Conservation (phyloP, 352 stramenopile species). For the Pseudoperonospora humuli region DNA sequence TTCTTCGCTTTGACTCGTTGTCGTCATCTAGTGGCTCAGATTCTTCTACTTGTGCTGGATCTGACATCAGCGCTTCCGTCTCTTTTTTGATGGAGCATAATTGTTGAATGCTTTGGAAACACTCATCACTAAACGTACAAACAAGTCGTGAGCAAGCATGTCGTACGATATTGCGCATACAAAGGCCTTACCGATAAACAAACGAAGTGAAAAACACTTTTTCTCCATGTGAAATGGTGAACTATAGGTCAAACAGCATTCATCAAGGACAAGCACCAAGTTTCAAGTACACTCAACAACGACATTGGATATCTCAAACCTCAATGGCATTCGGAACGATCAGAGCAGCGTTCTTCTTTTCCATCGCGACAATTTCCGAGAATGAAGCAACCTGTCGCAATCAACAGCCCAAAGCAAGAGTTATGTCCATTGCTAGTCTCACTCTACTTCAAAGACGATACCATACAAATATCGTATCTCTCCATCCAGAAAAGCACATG, state of each 20-base stretch:
- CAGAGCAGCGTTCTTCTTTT: slow-evolving; percentile 82
- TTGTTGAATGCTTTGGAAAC: slow-evolving; percentile 70
- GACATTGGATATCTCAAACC: slow-evolving; percentile 22
- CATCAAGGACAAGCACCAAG: background rate
- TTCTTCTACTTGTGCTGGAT: slow-evolving; percentile 7
- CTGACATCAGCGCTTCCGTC: slow-evolving; percentile 45
- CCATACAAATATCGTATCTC: slow-evolving; percentile 72
- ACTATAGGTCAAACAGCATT: slow-evolving; percentile 21
- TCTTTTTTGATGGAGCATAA: slow-evolving; percentile 70
- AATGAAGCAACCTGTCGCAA: slow-evolving; percentile 55
- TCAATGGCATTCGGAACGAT: slow-evolving; percentile 84
- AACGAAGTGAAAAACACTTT: slow-evolving; percentile 80
- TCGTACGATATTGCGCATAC: background rate
- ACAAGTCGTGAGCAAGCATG: background rate
- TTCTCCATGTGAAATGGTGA: slow-evolving; percentile 58
- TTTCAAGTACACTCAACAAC: background rate
- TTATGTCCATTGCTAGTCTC: background rate
- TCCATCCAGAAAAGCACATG: slow-evolving; percentile 78
- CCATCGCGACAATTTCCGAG: slow-evolving; percentile 59
- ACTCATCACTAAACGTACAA: slow-evolving; percentile 57
- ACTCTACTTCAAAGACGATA: background rate
- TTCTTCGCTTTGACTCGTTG: slow-evolving; percentile 11
- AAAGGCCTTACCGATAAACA: slow-evolving; percentile 52
- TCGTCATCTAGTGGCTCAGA: background rate
- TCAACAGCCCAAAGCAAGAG: slow-evolving; percentile 1